Percentiles rank a stretch among this genome's conserved stretches.
phyloP scores from a whole-genome alignment of 352 stramenopile species.

The Pseudoperonospora humuli region DNA sequence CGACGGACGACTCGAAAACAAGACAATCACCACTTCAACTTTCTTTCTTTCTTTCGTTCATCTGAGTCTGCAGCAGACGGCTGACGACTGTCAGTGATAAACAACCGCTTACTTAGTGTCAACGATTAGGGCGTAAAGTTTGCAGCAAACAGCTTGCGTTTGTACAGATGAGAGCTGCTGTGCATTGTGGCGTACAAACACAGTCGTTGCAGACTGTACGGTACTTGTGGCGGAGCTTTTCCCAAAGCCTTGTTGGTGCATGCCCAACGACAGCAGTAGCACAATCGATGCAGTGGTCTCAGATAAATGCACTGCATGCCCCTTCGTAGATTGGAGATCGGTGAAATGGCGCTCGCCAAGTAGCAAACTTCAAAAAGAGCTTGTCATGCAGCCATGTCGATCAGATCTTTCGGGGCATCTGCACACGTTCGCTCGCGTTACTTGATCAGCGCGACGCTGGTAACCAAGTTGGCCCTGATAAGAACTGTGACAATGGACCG shows the following conservation, averaged over 20 bases:
- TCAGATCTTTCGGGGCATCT: slow-evolving; percentile 11
- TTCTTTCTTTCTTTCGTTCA: neutral
- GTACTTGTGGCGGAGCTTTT: neutral
- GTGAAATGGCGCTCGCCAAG: neutral
- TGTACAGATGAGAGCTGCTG: neutral
- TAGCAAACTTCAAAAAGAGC: slow-evolving; percentile 10
- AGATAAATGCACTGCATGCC: neutral
- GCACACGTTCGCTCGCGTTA: neutral
- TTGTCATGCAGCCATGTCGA: slow-evolving; percentile 14
- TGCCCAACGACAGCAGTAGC: neutral
- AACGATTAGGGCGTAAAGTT: neutral
- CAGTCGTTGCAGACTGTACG: neutral
- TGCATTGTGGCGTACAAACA: neutral
- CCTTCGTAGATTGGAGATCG: neutral
- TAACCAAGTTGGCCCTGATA: slow-evolving; percentile 13
- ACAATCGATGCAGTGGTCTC: neutral
- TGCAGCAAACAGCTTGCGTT: neutral
- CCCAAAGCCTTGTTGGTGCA: neutral
- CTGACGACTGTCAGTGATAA: neutral
- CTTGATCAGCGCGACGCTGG: slow-evolving; percentile 9
- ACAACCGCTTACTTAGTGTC: neutral
- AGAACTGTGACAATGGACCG: neutral
- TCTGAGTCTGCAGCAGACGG: neutral
- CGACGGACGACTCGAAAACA: slow-evolving; percentile 8
- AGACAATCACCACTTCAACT: neutral